phyloP scores from a whole-genome alignment of 768 basidiomycete genomes.

The Lactifluus echinatus region DNA sequence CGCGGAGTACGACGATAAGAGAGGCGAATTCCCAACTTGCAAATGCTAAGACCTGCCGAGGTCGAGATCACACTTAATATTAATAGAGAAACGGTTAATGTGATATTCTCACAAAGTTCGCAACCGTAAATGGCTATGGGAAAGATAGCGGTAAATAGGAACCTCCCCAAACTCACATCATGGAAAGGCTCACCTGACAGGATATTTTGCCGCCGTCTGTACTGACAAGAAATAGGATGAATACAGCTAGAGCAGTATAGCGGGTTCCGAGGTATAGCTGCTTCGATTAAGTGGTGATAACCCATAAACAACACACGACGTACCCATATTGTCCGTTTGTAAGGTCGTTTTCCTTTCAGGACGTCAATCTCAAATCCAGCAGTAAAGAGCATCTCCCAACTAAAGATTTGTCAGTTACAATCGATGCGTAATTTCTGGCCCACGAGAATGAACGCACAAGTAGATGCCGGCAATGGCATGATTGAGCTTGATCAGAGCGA shows the following conservation, averaged over 20 bases:
- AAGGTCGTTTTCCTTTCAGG: conserved; percentile 5
- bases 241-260: background rate
- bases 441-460: background rate
- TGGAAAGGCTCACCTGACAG: background rate
- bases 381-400: background rate
- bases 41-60: background rate
- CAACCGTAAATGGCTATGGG: background rate
- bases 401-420: background rate
- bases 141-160: background rate
- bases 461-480: background rate
- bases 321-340: conserved; percentile 4
- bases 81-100: background rate
- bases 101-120: background rate
- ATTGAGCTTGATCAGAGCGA: background rate
- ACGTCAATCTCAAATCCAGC: background rate
- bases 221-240: background rate
- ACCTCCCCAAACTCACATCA: background rate
- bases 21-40: background rate
- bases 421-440: background rate
- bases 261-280: conserved; percentile 10
- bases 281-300: background rate
- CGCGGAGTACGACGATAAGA: background rate
- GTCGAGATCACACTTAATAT: background rate
- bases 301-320: background rate
- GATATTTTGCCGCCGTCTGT: background rate